phyloP scores from a whole-genome alignment of 106 monocot species.

The Acanthochlamys bracteata region DNA sequence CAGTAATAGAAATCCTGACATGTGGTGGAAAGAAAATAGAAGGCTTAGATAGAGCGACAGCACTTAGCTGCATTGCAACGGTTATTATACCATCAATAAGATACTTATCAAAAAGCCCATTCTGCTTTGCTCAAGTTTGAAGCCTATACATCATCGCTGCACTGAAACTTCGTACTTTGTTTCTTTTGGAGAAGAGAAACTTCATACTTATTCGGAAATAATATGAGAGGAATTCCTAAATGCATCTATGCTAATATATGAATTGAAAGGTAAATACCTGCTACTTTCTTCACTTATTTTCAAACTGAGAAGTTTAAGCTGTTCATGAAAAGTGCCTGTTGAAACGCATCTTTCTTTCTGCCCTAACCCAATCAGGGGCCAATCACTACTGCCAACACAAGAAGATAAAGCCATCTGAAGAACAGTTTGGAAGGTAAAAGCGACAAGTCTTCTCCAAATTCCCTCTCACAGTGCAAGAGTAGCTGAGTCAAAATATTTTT shows the following conservation, averaged over 20 bases:
- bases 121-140: too few relatives aligned
- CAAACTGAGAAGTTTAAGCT: constrained; percentile 37
- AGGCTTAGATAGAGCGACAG: background rate
- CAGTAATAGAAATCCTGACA: constrained; percentile 13
- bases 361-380: constrained; percentile 44
- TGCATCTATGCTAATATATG: background rate
- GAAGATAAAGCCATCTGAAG: constrained; percentile 10
- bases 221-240: background rate
- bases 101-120: too few relatives aligned
- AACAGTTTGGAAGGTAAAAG: constrained; percentile 44
- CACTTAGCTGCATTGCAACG: too few relatives aligned
- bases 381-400: constrained; percentile 8
- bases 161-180: too few relatives aligned
- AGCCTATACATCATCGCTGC: too few relatives aligned
- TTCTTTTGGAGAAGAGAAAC: too few relatives aligned
- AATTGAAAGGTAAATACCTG: constrained; percentile 33
- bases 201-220: too few relatives aligned
- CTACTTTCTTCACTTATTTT: constrained; percentile 23
- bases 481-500: constrained; percentile 42
- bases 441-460: constrained; percentile 58
- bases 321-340: constrained; percentile 26
- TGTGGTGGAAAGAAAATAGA: background rate
- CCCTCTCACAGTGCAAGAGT: constrained; percentile 43
- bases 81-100: too few relatives aligned
- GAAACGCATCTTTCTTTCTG: constrained; percentile 66